Evolutionary conservation across 495 filamentous ascomycete genomes (phyloP), one percentile per base, ranked within the genome.

Genomic region (Neurospora sp.): DNA sequence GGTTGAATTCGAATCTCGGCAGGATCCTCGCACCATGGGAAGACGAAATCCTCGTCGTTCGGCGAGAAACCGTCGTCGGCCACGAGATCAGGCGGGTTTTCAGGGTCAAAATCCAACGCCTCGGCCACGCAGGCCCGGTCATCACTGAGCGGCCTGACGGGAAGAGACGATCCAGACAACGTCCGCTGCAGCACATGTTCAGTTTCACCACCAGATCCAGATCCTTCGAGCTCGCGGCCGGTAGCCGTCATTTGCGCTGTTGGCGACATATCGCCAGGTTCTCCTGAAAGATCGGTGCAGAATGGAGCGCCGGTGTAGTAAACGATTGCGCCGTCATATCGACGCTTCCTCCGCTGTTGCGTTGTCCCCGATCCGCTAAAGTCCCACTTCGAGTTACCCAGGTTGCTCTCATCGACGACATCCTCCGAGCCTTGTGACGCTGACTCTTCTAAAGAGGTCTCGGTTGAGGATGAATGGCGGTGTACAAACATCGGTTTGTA

Each of bases 231-330:
- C 54, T 79, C 77, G 54, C 76, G 76, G 4, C 79, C 82, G 28
- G 75, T 80, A 70, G 81, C 84, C 21, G 79, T 81, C 78, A 83
- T 83, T 76, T 81, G 83, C 1, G 77, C 83, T 71, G 74, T 78
- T 66, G 79, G 79, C 5, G 80, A 86, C 39, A 77, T 74, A 72
- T 78, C 83, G 71, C 77, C 79, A 62, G 83, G 81, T 77, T 92
- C 89, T n/a, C 89, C 87, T 69, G 88, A 92, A 5, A 94, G 85
- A 82, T 95, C 92, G 15, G 90, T 93, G 80, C 88, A 94, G 78
- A 94, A 95, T 2, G 84, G 86, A 7, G 90, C 89, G 34, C 89
- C 88, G 71, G 90, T 91, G 80, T 94, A 95, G 78, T 91, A 95
- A 69, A 93, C 91, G 76, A 94, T 93, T 24, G 92, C 90, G 15